Evolutionary conservation across 345 rosid species (phyloP).

Genomic region (Physaria fendleri): DNA sequence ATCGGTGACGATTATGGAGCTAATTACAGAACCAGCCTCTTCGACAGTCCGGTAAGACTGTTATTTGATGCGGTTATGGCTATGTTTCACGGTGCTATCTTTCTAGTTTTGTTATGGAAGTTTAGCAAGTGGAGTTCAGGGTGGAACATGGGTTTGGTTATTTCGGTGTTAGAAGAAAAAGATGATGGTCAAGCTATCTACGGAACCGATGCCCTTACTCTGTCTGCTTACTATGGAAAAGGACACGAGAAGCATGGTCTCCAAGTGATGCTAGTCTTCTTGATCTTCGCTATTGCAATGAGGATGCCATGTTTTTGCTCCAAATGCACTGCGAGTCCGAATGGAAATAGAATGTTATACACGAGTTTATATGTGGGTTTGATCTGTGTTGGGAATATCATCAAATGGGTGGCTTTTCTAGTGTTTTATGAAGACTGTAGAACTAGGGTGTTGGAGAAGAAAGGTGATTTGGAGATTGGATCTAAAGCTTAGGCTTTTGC

Average conservation of each 20-base stretch:
- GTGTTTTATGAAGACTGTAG: slow-evolving; percentile 36
- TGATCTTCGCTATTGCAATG: slow-evolving; percentile 15
- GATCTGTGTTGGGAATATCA: slow-evolving; percentile 27
- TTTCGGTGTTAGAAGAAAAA: slow-evolving; percentile 33
- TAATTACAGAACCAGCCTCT: not conserved
- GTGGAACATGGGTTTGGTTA: slow-evolving; percentile 41
- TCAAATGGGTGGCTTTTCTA: slow-evolving; percentile 43
- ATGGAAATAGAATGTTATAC: slow-evolving; percentile 10
- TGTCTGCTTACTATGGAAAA: slow-evolving; percentile 26
- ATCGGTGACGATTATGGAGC: not conserved
- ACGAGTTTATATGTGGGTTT: slow-evolving; percentile 15
- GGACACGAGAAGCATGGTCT: slow-evolving; percentile 26
- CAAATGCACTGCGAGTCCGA: slow-evolving; percentile 16
- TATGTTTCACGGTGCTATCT: slow-evolving; percentile 20
- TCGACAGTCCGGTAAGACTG: not conserved
- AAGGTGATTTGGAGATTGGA: slow-evolving; percentile 32
- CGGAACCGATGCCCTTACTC: slow-evolving; percentile 29
- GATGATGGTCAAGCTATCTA: slow-evolving; percentile 14
- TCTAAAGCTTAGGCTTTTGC: slow-evolving; percentile 5
- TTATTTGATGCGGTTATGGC: not conserved
- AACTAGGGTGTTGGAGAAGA: slow-evolving; percentile 23
- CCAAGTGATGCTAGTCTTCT: slow-evolving; percentile 31
- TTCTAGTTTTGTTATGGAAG: slow-evolving; percentile 27
- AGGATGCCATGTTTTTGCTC: slow-evolving; percentile 30
- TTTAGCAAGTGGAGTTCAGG: slow-evolving; percentile 38